phyloP scores from a whole-genome alignment of 352 stramenopile species.

The Aphanomyces astaci region DNA sequence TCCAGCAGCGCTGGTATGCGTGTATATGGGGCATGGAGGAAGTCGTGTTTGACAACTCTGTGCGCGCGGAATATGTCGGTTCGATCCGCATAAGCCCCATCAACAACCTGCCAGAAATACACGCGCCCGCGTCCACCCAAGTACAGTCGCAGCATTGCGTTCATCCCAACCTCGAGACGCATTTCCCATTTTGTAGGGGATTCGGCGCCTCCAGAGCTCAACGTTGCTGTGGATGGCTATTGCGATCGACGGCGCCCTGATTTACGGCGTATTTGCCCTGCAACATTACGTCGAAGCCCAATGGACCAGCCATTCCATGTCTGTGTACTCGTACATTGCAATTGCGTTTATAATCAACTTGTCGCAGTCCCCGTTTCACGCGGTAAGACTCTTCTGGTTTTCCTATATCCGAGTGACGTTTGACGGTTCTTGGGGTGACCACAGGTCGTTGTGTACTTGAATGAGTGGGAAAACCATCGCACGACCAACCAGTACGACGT shows the following conservation, averaged over 20 bases:
- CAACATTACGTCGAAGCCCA: constrained; percentile 5
- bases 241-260: not conserved
- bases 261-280: constrained; percentile 18
- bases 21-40: constrained; percentile 44
- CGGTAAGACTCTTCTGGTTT: no score
- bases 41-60: constrained; percentile 23
- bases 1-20: constrained; percentile 36
- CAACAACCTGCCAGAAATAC: constrained; percentile 47
- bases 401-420: no score
- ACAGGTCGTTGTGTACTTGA: constrained; percentile 29
- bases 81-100: constrained; percentile 41
- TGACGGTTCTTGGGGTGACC: no score
- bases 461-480: constrained; percentile 68
- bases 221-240: not conserved
- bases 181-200: not conserved
- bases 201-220: not conserved
- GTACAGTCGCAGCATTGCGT: no score
- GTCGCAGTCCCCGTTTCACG: constrained; percentile 10
- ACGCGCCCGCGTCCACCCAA: constrained; percentile 31
- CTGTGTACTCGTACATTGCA: constrained; percentile 11
- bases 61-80: constrained; percentile 52
- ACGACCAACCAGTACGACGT: constrained; percentile 55
- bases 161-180: no score
- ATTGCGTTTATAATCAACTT: constrained; percentile 23
- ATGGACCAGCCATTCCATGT: not conserved